These are phyloP conservation scores for Penicillium freii DNA, from an alignment of 2,329 filamentous ascomycete genomes.

Conservation along the genomic window DNA sequence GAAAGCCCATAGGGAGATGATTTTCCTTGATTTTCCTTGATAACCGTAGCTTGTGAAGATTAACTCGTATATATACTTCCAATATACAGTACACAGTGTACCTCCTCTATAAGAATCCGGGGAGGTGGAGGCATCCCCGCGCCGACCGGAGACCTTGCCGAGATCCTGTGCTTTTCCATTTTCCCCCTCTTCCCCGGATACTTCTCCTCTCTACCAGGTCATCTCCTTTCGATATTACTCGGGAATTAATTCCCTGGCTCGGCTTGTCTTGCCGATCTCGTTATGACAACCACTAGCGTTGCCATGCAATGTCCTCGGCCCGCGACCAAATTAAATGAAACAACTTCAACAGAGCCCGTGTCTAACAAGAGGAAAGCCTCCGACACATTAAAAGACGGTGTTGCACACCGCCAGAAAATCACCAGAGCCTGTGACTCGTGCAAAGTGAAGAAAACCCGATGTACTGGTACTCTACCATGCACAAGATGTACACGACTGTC, in stretches of 20 bases:
- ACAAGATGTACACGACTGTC: constrained; percentile 34
- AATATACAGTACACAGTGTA: background rate
- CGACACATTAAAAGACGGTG: constrained; percentile 19
- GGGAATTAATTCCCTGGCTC: background rate
- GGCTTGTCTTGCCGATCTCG: constrained; percentile 10
- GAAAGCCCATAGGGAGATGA: background rate
- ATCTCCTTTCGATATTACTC: background rate
- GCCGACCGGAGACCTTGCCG: constrained; percentile 12
- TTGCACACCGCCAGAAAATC: constrained; percentile 35
- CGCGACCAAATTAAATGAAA: constrained; percentile 4
- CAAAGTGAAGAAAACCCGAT: constrained; percentile 41
- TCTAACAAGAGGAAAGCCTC: constrained; percentile 32
- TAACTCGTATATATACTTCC: background rate
- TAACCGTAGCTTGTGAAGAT: background rate
- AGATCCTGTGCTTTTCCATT: constrained; percentile 4
- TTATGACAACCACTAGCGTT: constrained; percentile 17
- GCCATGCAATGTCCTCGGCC: constrained; percentile 11
- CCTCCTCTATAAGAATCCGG: background rate
- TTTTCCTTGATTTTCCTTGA: background rate
- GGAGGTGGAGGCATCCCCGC: constrained; percentile 15
- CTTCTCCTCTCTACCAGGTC: constrained; percentile 10
- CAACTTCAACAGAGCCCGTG: background rate
- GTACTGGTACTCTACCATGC: constrained; percentile 39
- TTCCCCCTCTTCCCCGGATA: constrained; percentile 13
- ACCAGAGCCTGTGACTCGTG: constrained; percentile 41